Base-by-base conservation (phyloP, 257 asterid genomes). In the Nyctanthes arbortristis region DNA sequence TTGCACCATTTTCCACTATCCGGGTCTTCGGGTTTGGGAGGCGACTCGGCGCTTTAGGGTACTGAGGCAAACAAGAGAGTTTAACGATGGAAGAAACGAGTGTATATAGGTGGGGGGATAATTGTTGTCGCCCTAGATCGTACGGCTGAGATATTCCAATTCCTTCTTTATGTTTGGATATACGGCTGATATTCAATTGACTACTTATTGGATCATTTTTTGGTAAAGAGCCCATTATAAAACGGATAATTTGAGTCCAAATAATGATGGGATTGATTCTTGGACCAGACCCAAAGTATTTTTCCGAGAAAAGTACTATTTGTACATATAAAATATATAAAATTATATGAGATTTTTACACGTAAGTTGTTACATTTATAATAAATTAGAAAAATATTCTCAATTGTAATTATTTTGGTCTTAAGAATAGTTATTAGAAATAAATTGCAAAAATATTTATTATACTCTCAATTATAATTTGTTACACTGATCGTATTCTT, bases 1-100 rank as follows among this genome's bases (percentile, higher is more conserved):
- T 56, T 91, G 97, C 78, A 87, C 96, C 97, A 91, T 91, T 76
- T 82, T 78, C 45, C 74, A 43, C 32, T 31, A 18, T 20, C 45
- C 18, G 52, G 2, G 62, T 59, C 13, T 47, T 33, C 1, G 29
- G 47, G 27, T 60, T 4, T 55, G 2, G 4, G 29, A 5, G 3
- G 12, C 22, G 29, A 20, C 31, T 62, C 71, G 29, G 61, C 13
- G 55, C 58, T 68, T 34, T 16, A 31, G 49, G 67, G 64, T 65
- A 77, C 71, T 49, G 80, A 52, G 74, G 66, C 47, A 37, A 67
- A 32, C 68, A 59, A 63, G 66, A 75, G 57, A 10, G 35, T 47
- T 14, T 7, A 37, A 1, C 1, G 40, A 33, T 4, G 72, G 29
- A n/a, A 47, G 68, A 43, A 56, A 58, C 55, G 59, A 54, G 32